Conservation (phyloP, 2,329 filamentous ascomycete species). For the Stylonectria norvegica region DNA sequence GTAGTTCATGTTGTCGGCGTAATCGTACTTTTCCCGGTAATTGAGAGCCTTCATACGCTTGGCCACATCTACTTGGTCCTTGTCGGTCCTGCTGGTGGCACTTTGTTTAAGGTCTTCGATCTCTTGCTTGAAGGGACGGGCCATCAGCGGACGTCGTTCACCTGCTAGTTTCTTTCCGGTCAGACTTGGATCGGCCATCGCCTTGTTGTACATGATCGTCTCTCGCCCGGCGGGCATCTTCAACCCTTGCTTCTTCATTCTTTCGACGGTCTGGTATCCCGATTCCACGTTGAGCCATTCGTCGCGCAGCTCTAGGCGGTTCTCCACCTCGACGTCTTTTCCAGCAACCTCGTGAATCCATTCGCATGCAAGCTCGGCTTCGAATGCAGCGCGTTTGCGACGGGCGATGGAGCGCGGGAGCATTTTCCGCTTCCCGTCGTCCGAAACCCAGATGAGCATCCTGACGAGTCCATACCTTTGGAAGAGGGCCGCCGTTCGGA, state of each 20-base stretch:
- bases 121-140: conserved; percentile 42
- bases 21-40: conserved; percentile 25
- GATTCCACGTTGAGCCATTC: conserved; percentile 47
- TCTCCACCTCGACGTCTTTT: conserved; percentile 29
- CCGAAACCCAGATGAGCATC: conserved; percentile 69
- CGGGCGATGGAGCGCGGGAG: conserved; percentile 58
- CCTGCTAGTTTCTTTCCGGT: conserved; percentile 30
- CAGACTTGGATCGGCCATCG: conserved; percentile 21
- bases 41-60: conserved; percentile 29
- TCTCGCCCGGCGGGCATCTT: conserved; percentile 45
- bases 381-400: conserved; percentile 55
- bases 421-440: conserved; percentile 55
- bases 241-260: conserved; percentile 46
- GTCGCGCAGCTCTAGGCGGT: conserved; percentile 41
- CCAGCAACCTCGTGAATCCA: conserved; percentile 57
- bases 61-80: background rate
- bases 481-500: conserved; percentile 58
- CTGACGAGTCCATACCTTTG: conserved; percentile 76
- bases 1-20: conserved; percentile 21
- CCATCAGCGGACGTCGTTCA: conserved; percentile 24
- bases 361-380: conserved; percentile 59
- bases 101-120: conserved; percentile 37
- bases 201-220: conserved; percentile 26
- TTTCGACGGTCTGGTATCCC: conserved; percentile 34
- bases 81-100: conserved; percentile 18